phyloP scores from a whole-genome alignment of 2,329 filamentous ascomycete species.

The Bipolaris gigantea region DNA sequence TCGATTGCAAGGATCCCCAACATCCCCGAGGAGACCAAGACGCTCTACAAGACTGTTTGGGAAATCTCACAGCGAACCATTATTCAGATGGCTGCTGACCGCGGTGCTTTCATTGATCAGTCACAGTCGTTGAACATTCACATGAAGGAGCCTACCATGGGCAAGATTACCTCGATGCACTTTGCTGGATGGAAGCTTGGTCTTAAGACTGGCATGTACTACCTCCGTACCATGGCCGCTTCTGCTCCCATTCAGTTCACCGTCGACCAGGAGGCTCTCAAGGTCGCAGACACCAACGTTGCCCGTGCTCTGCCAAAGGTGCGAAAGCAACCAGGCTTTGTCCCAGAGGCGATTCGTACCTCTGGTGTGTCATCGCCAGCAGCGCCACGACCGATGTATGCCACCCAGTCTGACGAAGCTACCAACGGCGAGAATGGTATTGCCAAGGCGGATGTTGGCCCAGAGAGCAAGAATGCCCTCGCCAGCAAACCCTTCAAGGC shows the following conservation, averaged over 20 bases:
- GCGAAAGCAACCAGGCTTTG: constrained; percentile 59
- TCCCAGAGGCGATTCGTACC: constrained; percentile 16
- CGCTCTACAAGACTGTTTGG: constrained; percentile 99
- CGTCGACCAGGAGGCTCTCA: constrained; percentile 93
- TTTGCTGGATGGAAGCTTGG: constrained; percentile 99
- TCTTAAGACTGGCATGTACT: constrained; percentile 99
- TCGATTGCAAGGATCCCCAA: constrained; percentile 97
- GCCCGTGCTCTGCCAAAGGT: constrained; percentile 65
- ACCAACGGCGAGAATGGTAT: constrained; percentile 60
- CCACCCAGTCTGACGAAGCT: constrained; percentile 52
- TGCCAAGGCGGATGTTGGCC: constrained; percentile 69
- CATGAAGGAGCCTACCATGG: constrained; percentile 99
- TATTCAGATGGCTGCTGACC: constrained; percentile 96
- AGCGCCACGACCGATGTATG: constrained; percentile 69
- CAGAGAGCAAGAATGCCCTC: constrained; percentile 57
- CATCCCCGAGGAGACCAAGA: constrained; percentile 93
- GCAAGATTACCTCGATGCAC: constrained; percentile 99
- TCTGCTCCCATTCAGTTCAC: constrained; percentile 98
- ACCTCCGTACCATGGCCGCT: constrained; percentile 95
- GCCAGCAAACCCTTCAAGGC: constrained; percentile 73
- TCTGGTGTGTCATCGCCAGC: constrained; percentile 46
- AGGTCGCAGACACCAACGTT: constrained; percentile 79
- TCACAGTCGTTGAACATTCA: constrained; percentile 99
- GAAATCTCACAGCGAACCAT: constrained; percentile 96
- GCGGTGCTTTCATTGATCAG: constrained; percentile 98